Evolutionary conservation across 2,329 filamentous ascomycete species (phyloP), one percentile per base, ranked within the genome.

Genomic region (Thielaviopsis musarum): DNA sequence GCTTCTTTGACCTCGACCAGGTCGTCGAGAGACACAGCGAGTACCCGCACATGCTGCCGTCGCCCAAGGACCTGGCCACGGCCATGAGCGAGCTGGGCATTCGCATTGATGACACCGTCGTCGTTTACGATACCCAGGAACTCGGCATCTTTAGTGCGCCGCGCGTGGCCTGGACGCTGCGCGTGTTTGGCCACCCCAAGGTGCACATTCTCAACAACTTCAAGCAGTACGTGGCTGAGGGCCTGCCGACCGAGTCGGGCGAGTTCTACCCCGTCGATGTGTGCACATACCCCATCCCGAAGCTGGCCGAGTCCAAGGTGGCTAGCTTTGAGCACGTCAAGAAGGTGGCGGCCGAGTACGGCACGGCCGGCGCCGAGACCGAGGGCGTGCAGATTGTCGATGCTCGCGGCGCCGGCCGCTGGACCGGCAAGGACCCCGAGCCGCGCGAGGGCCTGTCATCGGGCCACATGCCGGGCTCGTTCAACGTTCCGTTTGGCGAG

Each of bases 191-290:
- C 1, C 93, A 98, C 70, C 76, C 82, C 52, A 85, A 82, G 64
- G 91, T 98, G 15, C 90, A 96, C 70, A 73, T 98, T 19, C 74
- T 98, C 59, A 94, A 98, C 74, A 98, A 98, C 74, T 98, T 96
- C 74, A 87, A 85, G 70, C 73, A 87, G n/a, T 98, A 91, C 89
- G 84, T 91, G 1, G 86, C 91, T 38, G 78, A 94, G 67, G 89
- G 87, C 1, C 80, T 84, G 64, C 87, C 90, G 0, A 86, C 84
- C 0, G 90, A 95, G 73, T 83, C 82, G n/a, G 91, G 91, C 57
- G 74, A 87, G 69, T 72, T 87, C 57, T 84, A 82, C 70, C 81
- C 74, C 60, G 79, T 85, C 52, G 82, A 85, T 67, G 84, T 81
- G 68, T 80, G 78, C 63, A 73, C 77, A 0, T 85, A 85, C 62